Base-by-base conservation (phyloP, 192 early-diverging fungal species). In the Oehlia diaphana region DNA sequence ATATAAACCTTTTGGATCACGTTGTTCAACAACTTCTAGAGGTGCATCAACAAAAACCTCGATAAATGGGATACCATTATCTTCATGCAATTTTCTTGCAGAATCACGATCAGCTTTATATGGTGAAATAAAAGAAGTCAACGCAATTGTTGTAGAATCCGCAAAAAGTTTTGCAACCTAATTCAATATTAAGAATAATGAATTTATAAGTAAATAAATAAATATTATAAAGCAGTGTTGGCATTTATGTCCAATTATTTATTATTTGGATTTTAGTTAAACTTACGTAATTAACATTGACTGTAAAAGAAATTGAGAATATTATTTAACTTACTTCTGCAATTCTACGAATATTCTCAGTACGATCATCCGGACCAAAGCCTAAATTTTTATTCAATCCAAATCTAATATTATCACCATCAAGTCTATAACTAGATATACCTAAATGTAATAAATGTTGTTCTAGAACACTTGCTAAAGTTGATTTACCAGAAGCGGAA, bases 391-490 rank as follows among this genome's bases (percentile, higher is more conserved):
- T 97, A 90, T 98, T 98, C 62, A 98, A 85, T 33, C 96, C 96
- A 80, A 98, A 98, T n/a, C 96, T 92, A 70, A 98, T 94, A 86
- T 98, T 98, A 88, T 98, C 96, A 61, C 96, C 96, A 81, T 98
- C 96, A 73, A 98, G 90, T 31, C 96, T 92, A 85, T 98, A 98
- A 37, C 92, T 91, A n/a, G 86, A 86, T 61, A 95, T 77, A 69
- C 89, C 89, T 39, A 83, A 80, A 79, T 94, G 92, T 31, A 98
- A 89, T 50, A 98, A 87, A 73, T 92, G 89, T 78, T 96, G 95
- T 85, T 98, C 96, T 14, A 98, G 87, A 13, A 95, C 96, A 53
- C 91, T 90, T 63, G 96, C 96, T 37, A 98, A 82, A 13, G 96
- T 98, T 47, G 94, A 95, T 82, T 98, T 98, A 31, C 96, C 96